Percentiles rank a stretch among this genome's conserved stretches.
These are phyloP conservation scores for Babesia divergens DNA, from an alignment of 169 alveolate genomes.

Conservation along the genomic window DNA sequence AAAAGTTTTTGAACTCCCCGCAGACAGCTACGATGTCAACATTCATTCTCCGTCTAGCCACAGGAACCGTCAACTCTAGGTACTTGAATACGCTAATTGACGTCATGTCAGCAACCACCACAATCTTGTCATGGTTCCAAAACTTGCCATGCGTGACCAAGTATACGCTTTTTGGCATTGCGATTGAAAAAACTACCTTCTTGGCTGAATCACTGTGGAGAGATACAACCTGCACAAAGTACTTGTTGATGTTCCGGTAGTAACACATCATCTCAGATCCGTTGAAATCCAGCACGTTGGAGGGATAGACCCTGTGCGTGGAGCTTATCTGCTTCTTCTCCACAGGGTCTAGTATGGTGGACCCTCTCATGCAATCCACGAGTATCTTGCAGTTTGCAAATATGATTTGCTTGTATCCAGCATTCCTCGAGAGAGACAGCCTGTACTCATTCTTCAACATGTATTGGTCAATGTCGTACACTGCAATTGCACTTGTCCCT, in stretches of 20 bases:
- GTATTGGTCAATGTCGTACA: constrained; percentile 45
- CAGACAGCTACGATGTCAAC: constrained; percentile 33
- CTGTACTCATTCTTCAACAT: constrained; percentile 3
- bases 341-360: constrained; percentile 32
- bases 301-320: constrained; percentile 28
- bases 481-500: constrained; percentile 45
- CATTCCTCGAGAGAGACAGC: constrained; percentile 20
- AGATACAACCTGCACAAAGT: constrained; percentile 14
- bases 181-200: constrained; percentile 27
- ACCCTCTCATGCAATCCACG: constrained; percentile 32
- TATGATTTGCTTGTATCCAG: constrained; percentile 30
- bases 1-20: constrained; percentile 21
- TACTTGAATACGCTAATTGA: constrained; percentile 22
- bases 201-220: neutral
- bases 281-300: constrained; percentile 47
- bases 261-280: constrained; percentile 51
- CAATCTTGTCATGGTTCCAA: constrained; percentile 33
- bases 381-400: constrained; percentile 24
- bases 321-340: constrained; percentile 28
- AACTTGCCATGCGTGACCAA: constrained; percentile 53
- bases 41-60: constrained; percentile 2
- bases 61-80: constrained; percentile 15
- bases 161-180: constrained; percentile 39
- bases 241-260: constrained; percentile 35
- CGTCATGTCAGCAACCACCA: constrained; percentile 37